These are phyloP conservation scores for Diaporthe velutina DNA, from an alignment of 2,329 filamentous ascomycete species.

Conservation along the genomic window DNA sequence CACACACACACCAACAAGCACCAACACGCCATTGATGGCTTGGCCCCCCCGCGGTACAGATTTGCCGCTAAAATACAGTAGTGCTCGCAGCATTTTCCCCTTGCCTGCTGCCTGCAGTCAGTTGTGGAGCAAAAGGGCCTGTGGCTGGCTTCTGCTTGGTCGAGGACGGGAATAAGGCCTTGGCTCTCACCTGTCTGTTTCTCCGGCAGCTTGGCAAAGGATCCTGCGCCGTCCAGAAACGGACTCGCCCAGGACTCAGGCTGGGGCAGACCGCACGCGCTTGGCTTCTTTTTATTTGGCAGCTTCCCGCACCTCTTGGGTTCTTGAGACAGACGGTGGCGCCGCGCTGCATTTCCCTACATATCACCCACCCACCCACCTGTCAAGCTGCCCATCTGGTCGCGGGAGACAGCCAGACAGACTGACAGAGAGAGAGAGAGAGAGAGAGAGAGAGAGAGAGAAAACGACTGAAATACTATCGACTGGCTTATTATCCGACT, in stretches of 20 bases:
- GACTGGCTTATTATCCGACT: neutral
- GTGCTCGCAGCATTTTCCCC: neutral
- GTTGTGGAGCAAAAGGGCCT: neutral
- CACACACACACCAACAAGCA: neutral
- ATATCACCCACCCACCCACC: neutral
- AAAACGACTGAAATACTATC: neutral
- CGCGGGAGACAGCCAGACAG: no score
- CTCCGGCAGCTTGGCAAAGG: constrained; percentile 23
- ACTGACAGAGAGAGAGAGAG: neutral
- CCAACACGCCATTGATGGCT: constrained; percentile 4
- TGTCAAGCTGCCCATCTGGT: neutral
- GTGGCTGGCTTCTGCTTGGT: constrained; percentile 23
- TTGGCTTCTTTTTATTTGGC: constrained; percentile 25
- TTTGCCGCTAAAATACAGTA: neutral
- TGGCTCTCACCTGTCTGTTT: constrained; percentile 20
- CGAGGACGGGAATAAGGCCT: constrained; percentile 26
- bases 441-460: neutral
- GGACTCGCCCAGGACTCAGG: constrained; percentile 6
- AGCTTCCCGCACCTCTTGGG: constrained; percentile 1
- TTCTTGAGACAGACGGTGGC: constrained; percentile 1
- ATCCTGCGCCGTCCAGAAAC: constrained; percentile 25
- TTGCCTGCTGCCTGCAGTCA: constrained; percentile 12
- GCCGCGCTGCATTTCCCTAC: neutral
- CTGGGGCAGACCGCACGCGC: constrained; percentile 18
- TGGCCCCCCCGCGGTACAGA: neutral